Evolutionary conservation across 306 rosid species (phyloP), one percentile per base, ranked within the genome.

Genomic region (Prosopis cineraria): DNA sequence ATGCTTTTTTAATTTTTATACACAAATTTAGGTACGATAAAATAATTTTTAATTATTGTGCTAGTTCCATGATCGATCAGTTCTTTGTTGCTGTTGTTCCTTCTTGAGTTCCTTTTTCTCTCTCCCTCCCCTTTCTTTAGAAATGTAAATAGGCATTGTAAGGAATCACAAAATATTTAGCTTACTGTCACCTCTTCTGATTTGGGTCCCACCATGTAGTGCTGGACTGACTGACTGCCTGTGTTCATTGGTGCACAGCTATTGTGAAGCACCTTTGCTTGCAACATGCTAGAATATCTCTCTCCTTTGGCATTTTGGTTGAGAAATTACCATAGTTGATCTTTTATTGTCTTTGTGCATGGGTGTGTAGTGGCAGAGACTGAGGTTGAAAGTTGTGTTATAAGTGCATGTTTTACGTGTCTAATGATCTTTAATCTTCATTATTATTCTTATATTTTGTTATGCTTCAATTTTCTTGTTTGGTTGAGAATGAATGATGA

Each of bases 131-230:
- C 13, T n/a, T 19, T 1, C 1, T 17, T 6, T 13, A 29, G 40
- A 34, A 64, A 9, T 34, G 45, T 22, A 34, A 34, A 17, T 34
- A 14, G 43, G 19, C 27, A 14, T 64, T 11, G 5, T 59, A 14
- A 20, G 44, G 34, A 67, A 20, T 39, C 19, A 40, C 40, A 67
- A 16, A 39, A 25, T 16, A 1, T 67, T 22, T 52, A 11, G 4
- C 52, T 37, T 40, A n/a, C n/a, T n/a, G n/a, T n/a, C n/a, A 41
- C 71, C 71, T 60, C 16, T 22, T 52, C 50, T 74, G 76, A 68
- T 78, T 12, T 17, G 8, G 67, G 43, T 20, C 79, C 79, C 63
- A 50, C 41, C 19, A 40, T 60, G 27, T 62, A 62, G 43, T 19
- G 55, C 14, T 22, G 24, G 20, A 24, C 50, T 40, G 24, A 60